Conservation (phyloP, 257 asterid genomes). For the Forsythia suspensa region DNA sequence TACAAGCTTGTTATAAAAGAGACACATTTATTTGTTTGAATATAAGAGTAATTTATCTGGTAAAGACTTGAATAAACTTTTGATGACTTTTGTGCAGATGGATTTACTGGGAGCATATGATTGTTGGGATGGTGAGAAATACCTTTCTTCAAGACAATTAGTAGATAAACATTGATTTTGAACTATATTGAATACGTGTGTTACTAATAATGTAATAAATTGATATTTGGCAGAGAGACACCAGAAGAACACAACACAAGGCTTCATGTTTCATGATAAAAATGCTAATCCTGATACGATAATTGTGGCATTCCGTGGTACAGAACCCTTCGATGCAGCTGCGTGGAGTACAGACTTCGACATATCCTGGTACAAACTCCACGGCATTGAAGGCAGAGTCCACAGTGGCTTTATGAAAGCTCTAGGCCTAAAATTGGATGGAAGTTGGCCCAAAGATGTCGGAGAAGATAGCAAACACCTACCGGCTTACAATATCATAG, state of each 20-base stretch:
- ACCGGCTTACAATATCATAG: slow-evolving; percentile 42
- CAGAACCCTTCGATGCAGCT: slow-evolving; percentile 37
- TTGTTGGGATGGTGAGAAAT: slow-evolving; percentile 52
- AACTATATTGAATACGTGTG: not conserved
- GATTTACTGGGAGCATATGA: slow-evolving; percentile 39
- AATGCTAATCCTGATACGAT: slow-evolving; percentile 24
- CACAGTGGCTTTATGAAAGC: slow-evolving; percentile 69
- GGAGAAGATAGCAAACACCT: no score
- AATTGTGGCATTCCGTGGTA: slow-evolving; percentile 51
- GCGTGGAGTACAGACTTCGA: slow-evolving; percentile 58
- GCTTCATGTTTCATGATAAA: slow-evolving; percentile 41
- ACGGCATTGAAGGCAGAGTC: slow-evolving; percentile 38
- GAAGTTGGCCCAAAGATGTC: slow-evolving; percentile 30
- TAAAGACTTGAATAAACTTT: not conserved
- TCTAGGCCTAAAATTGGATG: slow-evolving; percentile 44
- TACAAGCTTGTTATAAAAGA: no score
- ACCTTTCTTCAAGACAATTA: not conserved
- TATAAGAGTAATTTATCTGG: not conserved
- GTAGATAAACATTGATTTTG: not conserved
- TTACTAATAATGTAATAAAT: not conserved
- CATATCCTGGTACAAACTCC: slow-evolving; percentile 45
- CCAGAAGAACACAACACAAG: slow-evolving; percentile 42
- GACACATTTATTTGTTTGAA: no score
- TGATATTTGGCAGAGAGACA: slow-evolving; percentile 29
- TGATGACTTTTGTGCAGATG: slow-evolving; percentile 44